Evolutionary conservation across 148 eudicot genomes (phyloP).

Genomic region (Suaeda aralocaspica): DNA sequence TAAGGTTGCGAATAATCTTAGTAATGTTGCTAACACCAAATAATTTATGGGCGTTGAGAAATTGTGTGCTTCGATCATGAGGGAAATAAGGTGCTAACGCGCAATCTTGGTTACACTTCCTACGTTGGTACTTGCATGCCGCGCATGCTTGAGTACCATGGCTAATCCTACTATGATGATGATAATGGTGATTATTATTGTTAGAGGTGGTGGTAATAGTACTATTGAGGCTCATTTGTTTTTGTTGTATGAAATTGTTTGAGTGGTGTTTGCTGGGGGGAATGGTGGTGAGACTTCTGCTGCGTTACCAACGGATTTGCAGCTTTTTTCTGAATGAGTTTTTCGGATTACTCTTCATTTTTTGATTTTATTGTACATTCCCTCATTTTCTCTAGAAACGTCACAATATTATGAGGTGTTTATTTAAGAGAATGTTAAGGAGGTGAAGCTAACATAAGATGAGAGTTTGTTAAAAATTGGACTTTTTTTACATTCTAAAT

Average conservation of each 20-base stretch:
- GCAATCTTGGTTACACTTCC: slow-evolving; percentile 73
- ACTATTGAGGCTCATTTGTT: slow-evolving; percentile 22
- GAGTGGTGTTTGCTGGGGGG: slow-evolving; percentile 19
- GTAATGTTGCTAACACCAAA: slow-evolving; percentile 90
- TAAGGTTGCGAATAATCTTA: slow-evolving; percentile 55
- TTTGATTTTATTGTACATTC: slow-evolving; percentile 28
- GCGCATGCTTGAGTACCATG: slow-evolving; percentile 71
- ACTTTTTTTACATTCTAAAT: slow-evolving; percentile 21
- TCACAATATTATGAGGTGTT: slow-evolving; percentile 3
- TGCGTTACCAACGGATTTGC: slow-evolving; percentile 66
- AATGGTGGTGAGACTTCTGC: slow-evolving; percentile 45
- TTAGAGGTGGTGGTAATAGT: slow-evolving; percentile 14
- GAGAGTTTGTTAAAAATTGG: neutral
- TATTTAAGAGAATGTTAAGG: slow-evolving; percentile 39
- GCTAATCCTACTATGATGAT: slow-evolving; percentile 28
- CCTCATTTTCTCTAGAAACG: slow-evolving; percentile 38
- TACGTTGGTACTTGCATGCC: slow-evolving; percentile 78
- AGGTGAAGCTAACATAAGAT: neutral
- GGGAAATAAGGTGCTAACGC: slow-evolving; percentile 78
- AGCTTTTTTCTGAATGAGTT: slow-evolving; percentile 22
- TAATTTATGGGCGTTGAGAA: slow-evolving; percentile 76
- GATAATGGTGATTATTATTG: slow-evolving; percentile 2
- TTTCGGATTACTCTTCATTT: slow-evolving; percentile 27
- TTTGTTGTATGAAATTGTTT: neutral
- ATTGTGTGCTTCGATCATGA: slow-evolving; percentile 58